phyloP scores from a whole-genome alignment of 192 early-diverging fungal genomes.

The Umbelopsis ramanniana region DNA sequence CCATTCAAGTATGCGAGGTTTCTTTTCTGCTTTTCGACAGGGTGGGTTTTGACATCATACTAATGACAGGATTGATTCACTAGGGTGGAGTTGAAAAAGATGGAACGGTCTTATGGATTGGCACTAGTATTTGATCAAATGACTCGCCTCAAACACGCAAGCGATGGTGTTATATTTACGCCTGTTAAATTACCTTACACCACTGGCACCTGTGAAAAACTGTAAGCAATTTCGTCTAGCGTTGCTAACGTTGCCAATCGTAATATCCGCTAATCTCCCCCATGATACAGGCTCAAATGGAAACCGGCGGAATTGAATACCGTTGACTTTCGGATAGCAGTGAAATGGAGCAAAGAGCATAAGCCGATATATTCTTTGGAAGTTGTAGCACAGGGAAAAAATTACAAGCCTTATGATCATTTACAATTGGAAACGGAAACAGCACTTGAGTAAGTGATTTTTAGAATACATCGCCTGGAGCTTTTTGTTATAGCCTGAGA shows the following conservation, averaged over 20 bases:
- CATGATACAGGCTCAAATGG: constrained; percentile 60
- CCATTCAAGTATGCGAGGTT: constrained; percentile 62
- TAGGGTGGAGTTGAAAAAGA: constrained; percentile 60
- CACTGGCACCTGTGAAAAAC: constrained; percentile 51
- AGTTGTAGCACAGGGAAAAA: constrained; percentile 47
- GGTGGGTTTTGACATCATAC: not conserved
- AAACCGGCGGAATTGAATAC: constrained; percentile 57
- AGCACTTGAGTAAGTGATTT: constrained; percentile 44
- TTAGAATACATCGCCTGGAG: not conserved
- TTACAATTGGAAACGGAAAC: constrained; percentile 51
- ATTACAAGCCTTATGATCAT: constrained; percentile 56
- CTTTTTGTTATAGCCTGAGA: not conserved
- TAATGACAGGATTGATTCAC: not conserved
- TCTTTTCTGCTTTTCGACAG: not conserved
- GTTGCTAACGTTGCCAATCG: not conserved
- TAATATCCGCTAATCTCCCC: not conserved
- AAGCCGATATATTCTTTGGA: constrained; percentile 55
- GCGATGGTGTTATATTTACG: constrained; percentile 76
- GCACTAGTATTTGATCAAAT: constrained; percentile 66
- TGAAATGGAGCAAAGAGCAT: constrained; percentile 51
- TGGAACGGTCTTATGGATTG: constrained; percentile 62
- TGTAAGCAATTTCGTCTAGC: constrained; percentile 45
- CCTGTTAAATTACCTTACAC: constrained; percentile 62
- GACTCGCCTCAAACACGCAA: constrained; percentile 65
- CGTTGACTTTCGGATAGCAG: constrained; percentile 59